Conservation (phyloP, 2,329 filamentous ascomycete genomes). For the Parascedosporium putredinis region DNA sequence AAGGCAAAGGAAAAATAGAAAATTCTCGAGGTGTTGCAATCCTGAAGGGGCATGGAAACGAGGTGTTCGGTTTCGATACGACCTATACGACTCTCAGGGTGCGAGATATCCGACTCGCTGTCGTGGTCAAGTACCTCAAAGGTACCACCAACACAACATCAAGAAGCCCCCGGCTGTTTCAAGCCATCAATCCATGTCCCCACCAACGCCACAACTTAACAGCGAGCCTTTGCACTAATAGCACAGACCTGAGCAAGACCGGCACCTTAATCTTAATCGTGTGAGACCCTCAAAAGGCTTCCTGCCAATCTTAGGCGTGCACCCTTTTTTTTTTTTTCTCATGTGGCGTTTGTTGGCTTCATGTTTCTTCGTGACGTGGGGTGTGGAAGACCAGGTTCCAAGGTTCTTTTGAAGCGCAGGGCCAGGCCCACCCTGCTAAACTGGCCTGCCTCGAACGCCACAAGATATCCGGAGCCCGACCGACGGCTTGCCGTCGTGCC, state of each 20-base stretch:
- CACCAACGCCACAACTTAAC: too few relatives aligned
- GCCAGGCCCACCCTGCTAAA: not conserved
- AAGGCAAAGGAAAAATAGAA: not conserved
- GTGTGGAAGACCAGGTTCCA: too few relatives aligned
- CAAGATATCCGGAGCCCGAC: too few relatives aligned
- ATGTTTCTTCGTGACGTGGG: not conserved
- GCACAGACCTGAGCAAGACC: too few relatives aligned
- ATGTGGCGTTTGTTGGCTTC: too few relatives aligned
- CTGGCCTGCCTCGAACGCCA: not conserved
- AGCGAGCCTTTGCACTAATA: too few relatives aligned
- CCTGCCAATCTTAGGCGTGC: not conserved
- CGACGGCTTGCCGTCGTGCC: too few relatives aligned
- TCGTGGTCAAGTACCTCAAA: not conserved
- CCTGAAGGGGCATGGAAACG: too few relatives aligned
- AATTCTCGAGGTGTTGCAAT: not conserved
- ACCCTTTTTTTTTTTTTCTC: not conserved
- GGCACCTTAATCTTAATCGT: not conserved
- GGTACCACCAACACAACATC: not conserved
- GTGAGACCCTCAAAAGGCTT: too few relatives aligned
- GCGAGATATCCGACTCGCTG: not conserved
- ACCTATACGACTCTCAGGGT: not conserved
- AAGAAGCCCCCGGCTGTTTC: too few relatives aligned
- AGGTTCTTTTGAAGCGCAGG: constrained; percentile 2
- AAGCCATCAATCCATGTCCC: too few relatives aligned
- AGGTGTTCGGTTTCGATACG: not conserved